Evolutionary conservation across 768 basidiomycete species (phyloP).

Genomic region (Podaxis sp.): DNA sequence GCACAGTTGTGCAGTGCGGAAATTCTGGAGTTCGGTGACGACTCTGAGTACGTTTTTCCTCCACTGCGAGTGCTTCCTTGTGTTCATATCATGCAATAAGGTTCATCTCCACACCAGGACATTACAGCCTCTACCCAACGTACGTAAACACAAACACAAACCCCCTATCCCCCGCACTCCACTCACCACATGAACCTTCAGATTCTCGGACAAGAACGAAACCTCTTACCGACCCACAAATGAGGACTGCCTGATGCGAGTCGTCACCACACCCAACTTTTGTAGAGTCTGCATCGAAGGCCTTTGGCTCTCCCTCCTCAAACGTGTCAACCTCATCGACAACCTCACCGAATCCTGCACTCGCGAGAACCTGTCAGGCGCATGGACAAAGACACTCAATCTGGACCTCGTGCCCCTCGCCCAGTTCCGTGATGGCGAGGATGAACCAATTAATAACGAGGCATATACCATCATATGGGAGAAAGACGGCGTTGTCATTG

Average conservation of each 20-base stretch:
- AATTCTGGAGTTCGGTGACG: conserved; percentile 67
- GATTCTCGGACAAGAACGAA: conserved; percentile 60
- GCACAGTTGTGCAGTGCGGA: conserved; percentile 81
- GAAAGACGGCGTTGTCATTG: conserved; percentile 43
- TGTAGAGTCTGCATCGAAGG: conserved; percentile 74
- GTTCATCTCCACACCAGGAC: conserved; percentile 54
- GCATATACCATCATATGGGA: conserved; percentile 58
- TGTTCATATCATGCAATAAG: conserved; percentile 29
- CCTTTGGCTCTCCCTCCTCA: conserved; percentile 67
- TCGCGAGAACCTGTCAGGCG: neutral
- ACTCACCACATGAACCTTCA: conserved; percentile 21
- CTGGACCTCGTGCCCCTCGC: conserved; percentile 60
- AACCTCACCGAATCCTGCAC: conserved; percentile 39
- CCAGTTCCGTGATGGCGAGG: conserved; percentile 36
- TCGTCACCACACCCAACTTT: conserved; percentile 65
- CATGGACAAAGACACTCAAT: conserved; percentile 35
- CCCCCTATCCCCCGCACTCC: neutral
- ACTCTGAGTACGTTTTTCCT: conserved; percentile 42
- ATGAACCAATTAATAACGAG: conserved; percentile 22
- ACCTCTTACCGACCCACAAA: conserved; percentile 82
- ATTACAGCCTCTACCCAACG: conserved; percentile 76
- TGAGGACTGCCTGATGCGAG: conserved; percentile 81
- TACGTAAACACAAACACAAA: conserved; percentile 30
- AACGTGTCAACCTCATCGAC: conserved; percentile 62
- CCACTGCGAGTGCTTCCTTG: neutral